Conservation (phyloP, 345 rosid species). For the Brassica rapa region DNA sequence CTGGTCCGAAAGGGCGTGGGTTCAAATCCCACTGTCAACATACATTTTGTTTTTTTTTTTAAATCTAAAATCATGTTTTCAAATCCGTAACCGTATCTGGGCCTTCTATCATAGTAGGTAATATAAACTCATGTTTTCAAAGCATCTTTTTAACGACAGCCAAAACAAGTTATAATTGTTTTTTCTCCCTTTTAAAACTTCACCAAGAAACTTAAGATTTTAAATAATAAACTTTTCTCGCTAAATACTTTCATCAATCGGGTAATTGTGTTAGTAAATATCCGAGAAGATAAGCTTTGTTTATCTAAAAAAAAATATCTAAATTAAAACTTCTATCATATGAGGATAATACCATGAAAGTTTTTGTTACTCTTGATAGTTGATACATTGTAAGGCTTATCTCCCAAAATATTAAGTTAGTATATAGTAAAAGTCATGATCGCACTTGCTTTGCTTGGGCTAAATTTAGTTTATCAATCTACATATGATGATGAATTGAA, state of each 20-base stretch:
- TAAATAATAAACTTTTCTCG: too few species aligned
- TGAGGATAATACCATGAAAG: neutral
- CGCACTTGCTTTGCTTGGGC: neutral
- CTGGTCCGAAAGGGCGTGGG: conserved; percentile 99
- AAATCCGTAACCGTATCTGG: neutral
- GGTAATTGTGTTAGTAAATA: neutral
- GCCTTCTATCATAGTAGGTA: neutral
- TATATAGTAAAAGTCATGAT: neutral
- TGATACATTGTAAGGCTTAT: neutral
- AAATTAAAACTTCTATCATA: neutral
- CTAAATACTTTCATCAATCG: too few species aligned
- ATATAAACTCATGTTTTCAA: neutral
- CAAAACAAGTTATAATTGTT: too few species aligned
- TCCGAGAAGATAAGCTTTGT: neutral
- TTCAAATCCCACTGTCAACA: conserved; percentile 97
- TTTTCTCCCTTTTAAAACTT: too few species aligned
- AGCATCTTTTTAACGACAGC: neutral
- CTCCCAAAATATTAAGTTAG: neutral
- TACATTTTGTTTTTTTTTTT: neutral
- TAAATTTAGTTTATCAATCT: neutral
- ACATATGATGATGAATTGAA: neutral
- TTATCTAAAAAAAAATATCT: neutral
- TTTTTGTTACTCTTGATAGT: neutral
- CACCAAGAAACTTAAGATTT: too few species aligned
- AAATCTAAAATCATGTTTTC: neutral